Percentiles rank a stretch among this genome's conserved stretches.
Conservation (phyloP, 352 stramenopile genomes). For the Phytopythium vexans region DNA sequence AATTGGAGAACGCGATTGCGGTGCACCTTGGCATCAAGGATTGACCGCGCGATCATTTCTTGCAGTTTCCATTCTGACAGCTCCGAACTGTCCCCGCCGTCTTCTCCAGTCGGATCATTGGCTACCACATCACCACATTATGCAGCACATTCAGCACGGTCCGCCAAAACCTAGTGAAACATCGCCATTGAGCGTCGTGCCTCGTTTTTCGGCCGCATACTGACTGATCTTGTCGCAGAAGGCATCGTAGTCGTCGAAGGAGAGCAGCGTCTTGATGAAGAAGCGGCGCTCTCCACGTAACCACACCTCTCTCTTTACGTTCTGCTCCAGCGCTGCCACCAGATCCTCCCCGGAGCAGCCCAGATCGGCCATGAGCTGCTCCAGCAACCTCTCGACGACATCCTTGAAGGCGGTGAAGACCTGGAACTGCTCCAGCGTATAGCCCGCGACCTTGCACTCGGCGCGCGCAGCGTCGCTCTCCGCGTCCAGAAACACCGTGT, state of each 20-base stretch:
- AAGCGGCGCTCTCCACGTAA: slow-evolving; percentile 46
- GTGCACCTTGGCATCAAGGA: slow-evolving; percentile 57
- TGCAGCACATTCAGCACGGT: too few relatives aligned
- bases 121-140: slow-evolving; percentile 1
- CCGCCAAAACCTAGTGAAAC: too few relatives aligned
- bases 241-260: slow-evolving; percentile 62
- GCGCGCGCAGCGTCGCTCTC: slow-evolving; percentile 11
- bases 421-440: slow-evolving; percentile 59
- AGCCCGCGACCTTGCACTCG: slow-evolving; percentile 22
- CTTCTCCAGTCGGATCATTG: slow-evolving; percentile 9
- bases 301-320: slow-evolving; percentile 22
- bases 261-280: slow-evolving; percentile 69
- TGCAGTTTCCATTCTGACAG: slow-evolving; percentile 65
- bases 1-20: neutral
- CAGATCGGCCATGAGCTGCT: slow-evolving; percentile 52
- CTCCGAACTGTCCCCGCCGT: slow-evolving; percentile 8
- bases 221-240: slow-evolving; percentile 58
- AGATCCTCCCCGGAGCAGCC: slow-evolving; percentile 60
- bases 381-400: slow-evolving; percentile 56
- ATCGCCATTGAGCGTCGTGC: slow-evolving; percentile 1
- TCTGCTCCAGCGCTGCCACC: slow-evolving; percentile 43
- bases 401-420: slow-evolving; percentile 76
- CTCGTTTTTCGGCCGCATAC: slow-evolving; percentile 45
- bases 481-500: slow-evolving; percentile 34
- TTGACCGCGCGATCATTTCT: slow-evolving; percentile 58